Percentiles rank a stretch among this genome's conserved stretches.
Conservation (phyloP, 768 basidiomycete species). For the Galerina marginata region DNA sequence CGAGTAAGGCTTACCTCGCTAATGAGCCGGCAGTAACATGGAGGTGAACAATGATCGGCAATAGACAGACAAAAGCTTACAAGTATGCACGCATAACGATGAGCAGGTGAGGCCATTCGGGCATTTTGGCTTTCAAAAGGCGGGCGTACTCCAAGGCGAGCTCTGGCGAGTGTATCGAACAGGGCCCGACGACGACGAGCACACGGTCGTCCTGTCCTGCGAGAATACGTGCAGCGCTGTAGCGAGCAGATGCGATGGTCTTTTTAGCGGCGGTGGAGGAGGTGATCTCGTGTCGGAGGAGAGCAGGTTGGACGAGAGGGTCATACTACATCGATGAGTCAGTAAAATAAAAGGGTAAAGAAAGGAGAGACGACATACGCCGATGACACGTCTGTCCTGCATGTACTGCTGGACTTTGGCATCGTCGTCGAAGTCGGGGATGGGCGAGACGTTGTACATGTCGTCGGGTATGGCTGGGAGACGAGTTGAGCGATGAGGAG, state of each 20-base stretch:
- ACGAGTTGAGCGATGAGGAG: slow-evolving; percentile 23
- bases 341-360: not conserved
- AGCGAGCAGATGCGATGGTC: slow-evolving; percentile 83
- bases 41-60: slow-evolving; percentile 13
- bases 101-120: slow-evolving; percentile 74
- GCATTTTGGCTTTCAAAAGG: slow-evolving; percentile 71
- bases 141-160: slow-evolving; percentile 85
- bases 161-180: slow-evolving; percentile 89
- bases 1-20: slow-evolving; percentile 37
- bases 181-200: slow-evolving; percentile 93
- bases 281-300: slow-evolving; percentile 86
- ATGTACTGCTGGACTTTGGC: slow-evolving; percentile 73
- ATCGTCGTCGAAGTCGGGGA: slow-evolving; percentile 68
- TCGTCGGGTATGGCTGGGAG: slow-evolving; percentile 47
- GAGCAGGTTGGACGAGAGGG: slow-evolving; percentile 91
- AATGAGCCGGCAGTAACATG: slow-evolving; percentile 3
- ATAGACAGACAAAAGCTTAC: slow-evolving; percentile 53
- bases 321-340: slow-evolving; percentile 68
- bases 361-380: slow-evolving; percentile 51
- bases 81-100: slow-evolving; percentile 98
- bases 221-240: slow-evolving; percentile 77
- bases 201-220: slow-evolving; percentile 86
- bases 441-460: slow-evolving; percentile 64
- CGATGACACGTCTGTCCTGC: slow-evolving; percentile 81
- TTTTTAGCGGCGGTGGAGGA: slow-evolving; percentile 66